Conservation (phyloP, 805 yeast species). For the Wickerhamia fluorescens region DNA sequence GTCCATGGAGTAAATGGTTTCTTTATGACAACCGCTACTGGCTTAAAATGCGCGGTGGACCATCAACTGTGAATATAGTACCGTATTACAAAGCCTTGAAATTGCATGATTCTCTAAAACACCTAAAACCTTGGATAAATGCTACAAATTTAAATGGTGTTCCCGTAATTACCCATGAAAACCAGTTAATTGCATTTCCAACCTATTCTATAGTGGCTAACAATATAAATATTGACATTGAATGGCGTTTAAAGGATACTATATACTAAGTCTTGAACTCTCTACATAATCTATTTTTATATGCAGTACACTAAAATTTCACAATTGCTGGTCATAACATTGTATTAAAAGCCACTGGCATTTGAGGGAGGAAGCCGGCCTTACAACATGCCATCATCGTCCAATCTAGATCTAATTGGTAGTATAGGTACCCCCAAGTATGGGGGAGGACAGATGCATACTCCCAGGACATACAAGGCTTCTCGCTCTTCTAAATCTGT, state of each 20-base stretch:
- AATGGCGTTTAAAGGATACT: conserved; percentile 3
- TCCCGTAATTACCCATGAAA: conserved; percentile 1
- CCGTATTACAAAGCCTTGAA: conserved; percentile 1
- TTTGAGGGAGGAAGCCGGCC: background rate
- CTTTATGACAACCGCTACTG: conserved; percentile 36
- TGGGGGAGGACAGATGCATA: conserved; percentile 5
- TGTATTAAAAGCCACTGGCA: too few species aligned
- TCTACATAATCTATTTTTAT: background rate
- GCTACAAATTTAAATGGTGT: too few species aligned
- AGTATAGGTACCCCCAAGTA: conserved; percentile 7
- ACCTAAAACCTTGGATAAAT: background rate
- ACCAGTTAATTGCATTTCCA: conserved; percentile 1
- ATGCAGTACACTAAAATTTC: background rate
- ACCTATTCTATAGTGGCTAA: background rate
- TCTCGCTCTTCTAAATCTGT: conserved; percentile 10
- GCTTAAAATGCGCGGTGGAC: conserved; percentile 14
- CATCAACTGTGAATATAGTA: background rate
- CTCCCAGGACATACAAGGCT: conserved; percentile 16
- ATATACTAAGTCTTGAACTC: conserved; percentile 3
- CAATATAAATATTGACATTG: background rate
- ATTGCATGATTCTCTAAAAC: background rate
- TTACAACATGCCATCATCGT: conserved; percentile 3
- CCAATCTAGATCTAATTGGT: conserved; percentile 5
- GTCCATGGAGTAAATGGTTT: conserved; percentile 27
- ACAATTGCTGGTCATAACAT: background rate